A percentile compares a stretch with the other conserved stretches of the same genome.
These are phyloP conservation scores for Amaranthus tricolor DNA, from an alignment of 179 eudicot genomes.

Conservation along the genomic window DNA sequence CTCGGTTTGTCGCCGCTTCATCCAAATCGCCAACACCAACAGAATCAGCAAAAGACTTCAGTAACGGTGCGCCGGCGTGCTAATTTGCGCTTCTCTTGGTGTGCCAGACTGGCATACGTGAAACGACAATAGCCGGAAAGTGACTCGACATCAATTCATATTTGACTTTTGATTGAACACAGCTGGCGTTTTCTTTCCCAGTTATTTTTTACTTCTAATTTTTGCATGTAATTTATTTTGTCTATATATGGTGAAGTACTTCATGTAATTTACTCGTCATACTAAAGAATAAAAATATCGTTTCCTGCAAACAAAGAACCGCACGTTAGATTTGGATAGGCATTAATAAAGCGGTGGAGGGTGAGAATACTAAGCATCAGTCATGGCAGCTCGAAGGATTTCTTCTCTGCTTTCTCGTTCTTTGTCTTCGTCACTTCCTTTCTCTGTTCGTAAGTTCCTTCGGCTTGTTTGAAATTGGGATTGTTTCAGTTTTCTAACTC, in stretches of 20 bases:
- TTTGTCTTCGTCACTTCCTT: constrained; percentile 22
- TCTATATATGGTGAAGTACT: no score
- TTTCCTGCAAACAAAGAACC: no score
- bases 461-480: neutral
- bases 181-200: no score
- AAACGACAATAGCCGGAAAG: constrained; percentile 1
- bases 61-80: constrained; percentile 14
- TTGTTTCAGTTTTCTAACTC: neutral
- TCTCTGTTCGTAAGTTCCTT: constrained; percentile 24
- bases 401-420: constrained; percentile 54
- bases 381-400: constrained; percentile 49
- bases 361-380: neutral
- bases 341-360: neutral
- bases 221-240: no score
- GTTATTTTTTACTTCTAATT: no score
- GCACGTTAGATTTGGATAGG: neutral
- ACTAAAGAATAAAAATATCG: no score
- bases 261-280: no score
- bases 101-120: constrained; percentile 1
- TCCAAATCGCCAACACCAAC: neutral
- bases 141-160: neutral
- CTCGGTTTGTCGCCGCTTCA: constrained; percentile 24
- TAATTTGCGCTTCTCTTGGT: neutral
- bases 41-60: neutral
- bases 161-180: neutral